These are phyloP conservation scores for Monosporascus sp. DNA, from an alignment of 2,329 filamentous ascomycete species.

Conservation along the genomic window DNA sequence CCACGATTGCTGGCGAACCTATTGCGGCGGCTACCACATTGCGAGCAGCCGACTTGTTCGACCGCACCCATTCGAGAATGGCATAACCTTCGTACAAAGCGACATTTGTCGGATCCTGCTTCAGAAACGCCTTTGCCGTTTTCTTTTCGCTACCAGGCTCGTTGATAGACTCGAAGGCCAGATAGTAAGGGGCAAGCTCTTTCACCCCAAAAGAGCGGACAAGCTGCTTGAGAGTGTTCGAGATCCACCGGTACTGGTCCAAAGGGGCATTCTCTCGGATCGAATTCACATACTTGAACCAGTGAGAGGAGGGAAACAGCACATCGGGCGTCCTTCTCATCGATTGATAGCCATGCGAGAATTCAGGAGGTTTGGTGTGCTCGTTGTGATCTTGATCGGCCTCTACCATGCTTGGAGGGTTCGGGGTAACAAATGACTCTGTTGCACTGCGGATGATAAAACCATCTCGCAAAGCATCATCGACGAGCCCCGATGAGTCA, in stretches of 20 bases:
- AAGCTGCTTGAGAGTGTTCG: conserved; percentile 53
- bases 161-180: conserved; percentile 60
- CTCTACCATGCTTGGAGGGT: conserved; percentile 2
- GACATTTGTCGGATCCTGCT: conserved; percentile 56
- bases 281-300: conserved; percentile 38
- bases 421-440: conserved; percentile 19
- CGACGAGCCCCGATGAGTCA: conserved; percentile 17
- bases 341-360: conserved; percentile 16
- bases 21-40: conserved; percentile 65
- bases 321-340: conserved; percentile 35
- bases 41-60: conserved; percentile 51
- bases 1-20: conserved; percentile 17
- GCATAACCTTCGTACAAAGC: conserved; percentile 76
- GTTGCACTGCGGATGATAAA: conserved; percentile 38
- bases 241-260: conserved; percentile 41
- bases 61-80: conserved; percentile 59
- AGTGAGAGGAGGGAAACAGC: conserved; percentile 40
- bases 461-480: conserved; percentile 43
- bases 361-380: conserved; percentile 13
- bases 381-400: conserved; percentile 5
- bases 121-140: conserved; percentile 68
- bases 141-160: conserved; percentile 57
- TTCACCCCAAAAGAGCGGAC: conserved; percentile 40
- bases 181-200: conserved; percentile 59
- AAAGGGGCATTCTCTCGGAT: conserved; percentile 20